Evolutionary conservation across 2,329 filamentous ascomycete species (phyloP).

Genomic region (Fusarium lyarnte): DNA sequence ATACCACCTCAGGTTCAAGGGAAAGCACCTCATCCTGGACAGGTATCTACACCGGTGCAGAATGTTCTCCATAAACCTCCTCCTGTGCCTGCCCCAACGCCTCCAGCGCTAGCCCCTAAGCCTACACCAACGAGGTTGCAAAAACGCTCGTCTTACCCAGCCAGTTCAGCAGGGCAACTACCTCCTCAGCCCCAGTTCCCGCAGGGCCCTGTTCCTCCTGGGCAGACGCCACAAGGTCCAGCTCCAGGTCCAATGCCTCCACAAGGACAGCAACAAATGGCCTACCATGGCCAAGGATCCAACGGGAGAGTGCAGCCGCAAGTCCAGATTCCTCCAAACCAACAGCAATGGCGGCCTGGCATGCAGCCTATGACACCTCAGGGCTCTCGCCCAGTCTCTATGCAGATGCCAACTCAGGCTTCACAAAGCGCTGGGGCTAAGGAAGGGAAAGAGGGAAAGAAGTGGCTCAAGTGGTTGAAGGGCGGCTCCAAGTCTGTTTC

Average conservation of each 20-base stretch:
- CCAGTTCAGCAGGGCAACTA: constrained; percentile 10
- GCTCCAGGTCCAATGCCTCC: neutral
- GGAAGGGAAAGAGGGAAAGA: constrained; percentile 37
- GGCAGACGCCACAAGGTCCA: constrained; percentile 2
- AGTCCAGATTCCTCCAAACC: constrained; percentile 30
- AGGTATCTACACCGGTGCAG: neutral
- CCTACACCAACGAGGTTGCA: constrained; percentile 21
- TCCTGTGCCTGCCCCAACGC: neutral
- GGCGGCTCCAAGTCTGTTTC: constrained; percentile 36
- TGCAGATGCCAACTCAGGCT: constrained; percentile 31
- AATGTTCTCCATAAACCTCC: constrained; percentile 9
- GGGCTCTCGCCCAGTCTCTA: constrained; percentile 23
- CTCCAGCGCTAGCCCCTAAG: constrained; percentile 2
- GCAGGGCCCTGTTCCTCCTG: constrained; percentile 1
- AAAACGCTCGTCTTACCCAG: constrained; percentile 23
- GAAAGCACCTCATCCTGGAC: constrained; percentile 2
- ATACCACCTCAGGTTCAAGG: constrained; percentile 2
- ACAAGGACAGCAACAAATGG: constrained; percentile 15
- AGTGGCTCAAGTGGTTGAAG: constrained; percentile 42
- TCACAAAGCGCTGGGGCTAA: constrained; percentile 32
- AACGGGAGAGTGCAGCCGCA: constrained; percentile 29
- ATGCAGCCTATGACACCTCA: constrained; percentile 27
- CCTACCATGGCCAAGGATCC: neutral
- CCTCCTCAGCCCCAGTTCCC: constrained; percentile 10
- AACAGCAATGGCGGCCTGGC: constrained; percentile 26